A percentile compares a stretch with the other conserved stretches of the same genome.
Evolutionary conservation across 192 early-diverging fungal species (phyloP).

Genomic region (Coemansia guatemalensis): DNA sequence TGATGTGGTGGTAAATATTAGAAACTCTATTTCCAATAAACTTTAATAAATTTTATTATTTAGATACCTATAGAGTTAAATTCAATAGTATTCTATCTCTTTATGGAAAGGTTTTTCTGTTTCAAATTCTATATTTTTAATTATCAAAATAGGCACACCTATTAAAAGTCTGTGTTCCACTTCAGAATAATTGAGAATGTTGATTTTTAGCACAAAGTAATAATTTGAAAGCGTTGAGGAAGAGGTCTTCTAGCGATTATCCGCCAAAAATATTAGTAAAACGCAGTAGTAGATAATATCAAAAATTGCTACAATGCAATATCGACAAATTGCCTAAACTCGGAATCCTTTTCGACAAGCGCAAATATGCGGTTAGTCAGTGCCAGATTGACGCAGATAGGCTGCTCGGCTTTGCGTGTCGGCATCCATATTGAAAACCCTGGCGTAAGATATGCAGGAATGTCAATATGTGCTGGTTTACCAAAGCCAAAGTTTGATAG

Average conservation of each 20-base stretch:
- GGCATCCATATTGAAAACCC: slow-evolving; percentile 51
- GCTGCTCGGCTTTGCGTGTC: background rate
- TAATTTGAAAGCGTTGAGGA: too few relatives aligned
- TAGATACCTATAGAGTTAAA: too few relatives aligned
- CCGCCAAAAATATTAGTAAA: too few relatives aligned
- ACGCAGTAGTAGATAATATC: background rate
- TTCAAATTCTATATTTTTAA: too few relatives aligned
- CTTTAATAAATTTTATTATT: too few relatives aligned
- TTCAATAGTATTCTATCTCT: too few relatives aligned
- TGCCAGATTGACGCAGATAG: slow-evolving; percentile 23
- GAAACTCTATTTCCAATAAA: background rate
- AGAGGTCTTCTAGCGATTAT: too few relatives aligned
- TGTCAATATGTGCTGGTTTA: slow-evolving; percentile 27
- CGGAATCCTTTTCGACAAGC: slow-evolving; percentile 15
- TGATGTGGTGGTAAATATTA: background rate
- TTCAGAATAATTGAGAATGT: too few relatives aligned
- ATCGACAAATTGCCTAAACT: slow-evolving; percentile 30
- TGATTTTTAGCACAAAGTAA: too few relatives aligned
- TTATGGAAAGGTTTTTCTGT: too few relatives aligned
- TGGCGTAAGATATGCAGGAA: slow-evolving; percentile 34
- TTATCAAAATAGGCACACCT: too few relatives aligned
- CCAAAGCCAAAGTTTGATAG: slow-evolving; percentile 33
- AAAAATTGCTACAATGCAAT: background rate
- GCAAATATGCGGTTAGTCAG: slow-evolving; percentile 26
- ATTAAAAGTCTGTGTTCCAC: too few relatives aligned